Percentiles rank a stretch among this genome's conserved stretches.
Evolutionary conservation across 2,329 filamentous ascomycete species (phyloP).

Genomic region (Talaromyces sp.): DNA sequence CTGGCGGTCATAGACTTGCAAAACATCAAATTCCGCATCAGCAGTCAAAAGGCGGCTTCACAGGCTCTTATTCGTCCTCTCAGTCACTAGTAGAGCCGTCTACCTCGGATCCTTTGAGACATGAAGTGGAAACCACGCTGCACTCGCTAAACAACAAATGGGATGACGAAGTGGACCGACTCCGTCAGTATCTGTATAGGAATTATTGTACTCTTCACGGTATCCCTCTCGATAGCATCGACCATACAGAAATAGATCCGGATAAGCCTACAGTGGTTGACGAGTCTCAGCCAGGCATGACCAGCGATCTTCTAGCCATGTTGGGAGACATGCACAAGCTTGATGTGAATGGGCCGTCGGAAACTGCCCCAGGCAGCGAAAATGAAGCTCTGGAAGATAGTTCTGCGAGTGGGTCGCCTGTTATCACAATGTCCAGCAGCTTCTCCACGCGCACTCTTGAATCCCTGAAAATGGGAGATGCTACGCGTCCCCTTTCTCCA

Average conservation of each 20-base stretch:
- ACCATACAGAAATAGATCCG: conserved; percentile 11
- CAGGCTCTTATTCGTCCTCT: conserved; percentile 1
- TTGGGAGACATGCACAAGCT: conserved; percentile 31
- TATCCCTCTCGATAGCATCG: conserved; percentile 12
- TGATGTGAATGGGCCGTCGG: conserved; percentile 25
- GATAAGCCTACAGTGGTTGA: conserved; percentile 22
- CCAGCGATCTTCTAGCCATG: conserved; percentile 32
- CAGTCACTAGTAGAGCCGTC: conserved; percentile 14
- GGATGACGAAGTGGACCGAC: conserved; percentile 37
- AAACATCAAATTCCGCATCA: conserved; percentile 20
- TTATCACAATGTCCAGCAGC: conserved; percentile 10
- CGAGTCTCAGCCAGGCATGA: conserved; percentile 36
- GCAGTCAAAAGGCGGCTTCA: conserved; percentile 3
- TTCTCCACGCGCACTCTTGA: conserved; percentile 8
- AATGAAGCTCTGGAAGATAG: not conserved
- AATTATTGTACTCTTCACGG: conserved; percentile 41
- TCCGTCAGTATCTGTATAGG: conserved; percentile 40
- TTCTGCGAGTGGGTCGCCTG: conserved; percentile 9
- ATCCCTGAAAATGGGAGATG: conserved; percentile 5
- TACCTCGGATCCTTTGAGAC: conserved; percentile 22
- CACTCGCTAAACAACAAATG: conserved; percentile 40
- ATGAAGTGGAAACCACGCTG: conserved; percentile 38
- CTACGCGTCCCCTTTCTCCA: conserved; percentile 21
- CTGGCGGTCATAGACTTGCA: conserved; percentile 25
- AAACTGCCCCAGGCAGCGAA: conserved; percentile 3